Evolutionary conservation across 805 yeast species (phyloP).

Genomic region (Pichia pseudocactophila): DNA sequence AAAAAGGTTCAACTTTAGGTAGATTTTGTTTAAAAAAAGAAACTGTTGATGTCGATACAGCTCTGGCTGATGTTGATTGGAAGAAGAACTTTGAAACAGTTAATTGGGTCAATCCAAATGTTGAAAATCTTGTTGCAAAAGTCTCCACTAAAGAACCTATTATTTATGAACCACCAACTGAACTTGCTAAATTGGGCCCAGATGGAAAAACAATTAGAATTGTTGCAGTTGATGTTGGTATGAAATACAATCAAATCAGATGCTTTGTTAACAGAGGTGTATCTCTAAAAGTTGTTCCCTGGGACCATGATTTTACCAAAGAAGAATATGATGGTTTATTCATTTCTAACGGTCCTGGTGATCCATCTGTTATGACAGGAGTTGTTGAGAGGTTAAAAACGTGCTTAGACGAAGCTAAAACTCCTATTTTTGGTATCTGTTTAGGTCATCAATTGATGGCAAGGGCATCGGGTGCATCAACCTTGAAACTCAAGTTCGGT

Average conservation of each 20-base stretch:
- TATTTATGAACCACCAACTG: slow-evolving; percentile 61
- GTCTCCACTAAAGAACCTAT: slow-evolving; percentile 77
- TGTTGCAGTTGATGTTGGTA: slow-evolving; percentile 92
- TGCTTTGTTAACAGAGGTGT: slow-evolving; percentile 96
- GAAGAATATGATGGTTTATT: slow-evolving; percentile 93
- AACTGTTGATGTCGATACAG: slow-evolving; percentile 9
- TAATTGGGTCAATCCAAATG: slow-evolving; percentile 91
- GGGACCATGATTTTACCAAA: slow-evolving; percentile 75
- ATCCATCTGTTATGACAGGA: slow-evolving; percentile 76
- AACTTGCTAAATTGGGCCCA: slow-evolving; percentile 44
- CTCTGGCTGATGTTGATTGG: slow-evolving; percentile 36
- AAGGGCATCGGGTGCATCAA: slow-evolving; percentile 90
- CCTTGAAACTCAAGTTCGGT: slow-evolving; percentile 90
- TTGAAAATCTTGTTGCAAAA: slow-evolving; percentile 80
- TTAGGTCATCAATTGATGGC: slow-evolving; percentile 96
- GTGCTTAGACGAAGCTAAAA: slow-evolving; percentile 55
- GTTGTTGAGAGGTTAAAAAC: slow-evolving; percentile 52
- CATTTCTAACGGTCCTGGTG: slow-evolving; percentile 98
- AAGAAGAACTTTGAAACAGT: slow-evolving; percentile 56
- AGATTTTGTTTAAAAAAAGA: slow-evolving; percentile 60
- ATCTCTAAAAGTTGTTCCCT: slow-evolving; percentile 90
- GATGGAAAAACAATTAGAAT: slow-evolving; percentile 76
- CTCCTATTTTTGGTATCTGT: slow-evolving; percentile 97
- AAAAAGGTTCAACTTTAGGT: slow-evolving; percentile 88
- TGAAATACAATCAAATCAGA: slow-evolving; percentile 95